These are phyloP conservation scores for Lactuca saligna DNA, from an alignment of 129 eudicot genomes.

Conservation along the genomic window DNA sequence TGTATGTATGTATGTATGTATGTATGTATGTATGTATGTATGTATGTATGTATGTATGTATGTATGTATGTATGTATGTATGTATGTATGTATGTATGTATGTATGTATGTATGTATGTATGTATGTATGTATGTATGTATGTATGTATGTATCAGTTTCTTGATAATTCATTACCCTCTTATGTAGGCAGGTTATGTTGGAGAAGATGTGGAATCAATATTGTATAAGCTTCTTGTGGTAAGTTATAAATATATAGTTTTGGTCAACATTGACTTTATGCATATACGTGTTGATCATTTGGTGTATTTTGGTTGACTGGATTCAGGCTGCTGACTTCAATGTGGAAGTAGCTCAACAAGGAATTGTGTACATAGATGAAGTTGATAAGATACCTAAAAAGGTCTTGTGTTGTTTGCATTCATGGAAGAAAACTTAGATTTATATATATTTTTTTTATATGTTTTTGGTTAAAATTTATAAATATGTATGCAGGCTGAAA, in stretches of 20 bases:
- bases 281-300: conserved; percentile 1
- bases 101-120: too few species aligned
- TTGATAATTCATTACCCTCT: background rate
- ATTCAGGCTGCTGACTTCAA: conserved; percentile 79
- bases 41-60: too few species aligned
- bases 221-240: conserved; percentile 75
- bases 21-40: too few species aligned
- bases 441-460: background rate
- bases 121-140: too few species aligned
- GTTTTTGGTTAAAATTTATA: background rate
- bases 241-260: conserved; percentile 23
- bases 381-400: too few species aligned
- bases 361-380: conserved; percentile 93
- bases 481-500: conserved; percentile 62
- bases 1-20: too few species aligned
- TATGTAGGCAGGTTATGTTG: conserved; percentile 92
- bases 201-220: conserved; percentile 95
- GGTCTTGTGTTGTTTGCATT: conserved; percentile 36
- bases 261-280: background rate
- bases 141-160: background rate
- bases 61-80: too few species aligned
- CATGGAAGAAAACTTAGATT: conserved; percentile 8
- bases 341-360: conserved; percentile 93
- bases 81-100: too few species aligned
- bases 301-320: conserved; percentile 19